Evolutionary conservation across 1,284 basidiomycete genomes (phyloP), one percentile per base, ranked within the genome.

Genomic region (Bjerkandera adusta): DNA sequence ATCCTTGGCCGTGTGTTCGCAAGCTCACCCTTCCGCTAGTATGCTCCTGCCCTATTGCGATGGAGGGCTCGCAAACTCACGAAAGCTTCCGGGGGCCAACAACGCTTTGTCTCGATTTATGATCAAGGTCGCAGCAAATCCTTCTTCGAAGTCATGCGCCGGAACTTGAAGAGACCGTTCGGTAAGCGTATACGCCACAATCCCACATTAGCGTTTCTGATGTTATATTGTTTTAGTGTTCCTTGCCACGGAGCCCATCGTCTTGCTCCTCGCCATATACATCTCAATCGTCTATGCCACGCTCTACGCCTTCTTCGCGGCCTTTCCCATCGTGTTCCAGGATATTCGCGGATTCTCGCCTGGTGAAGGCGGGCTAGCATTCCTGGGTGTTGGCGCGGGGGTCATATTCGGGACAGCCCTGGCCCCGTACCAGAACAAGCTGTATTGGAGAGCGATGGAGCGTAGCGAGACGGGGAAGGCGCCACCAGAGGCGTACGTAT

Each of bases 191-290:
- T 13, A 20, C 15, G 10, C 12, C 26, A 24, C 6, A 38, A 41
- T 38, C 36, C 35, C 30, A 32, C 8, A 8, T 39, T 16, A 12
- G 33, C 27, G 36, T 25, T 27, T 35, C 37, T 5, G 21, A 18
- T 36, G 24, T 29, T 16, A 18, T 20, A 26, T 21, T 20, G 33
- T 26, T 30, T 22, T 47, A 81, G 79, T 74, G n/a, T 80, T 89
- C 58, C 66, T 89, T 25, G 66, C 76, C 50, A 78, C 73, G 12
- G 86, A 89, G 62, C 77, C 81, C 15, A 89, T 89, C 55, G 83
- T 88, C 1, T 65, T 83, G 6, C 68, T 79, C 21, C 68, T 88
- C 18, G 75, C 84, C 0, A 62, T 89, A 34, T 91, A 88, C 65
- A 75, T 83, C 41, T 75, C 81, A 2, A 76, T 86, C 44, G 71